A percentile compares a stretch with the other conserved stretches of the same genome.
phyloP scores from a whole-genome alignment of 495 filamentous ascomycete genomes.

The Penicillium atrosanguineum region DNA sequence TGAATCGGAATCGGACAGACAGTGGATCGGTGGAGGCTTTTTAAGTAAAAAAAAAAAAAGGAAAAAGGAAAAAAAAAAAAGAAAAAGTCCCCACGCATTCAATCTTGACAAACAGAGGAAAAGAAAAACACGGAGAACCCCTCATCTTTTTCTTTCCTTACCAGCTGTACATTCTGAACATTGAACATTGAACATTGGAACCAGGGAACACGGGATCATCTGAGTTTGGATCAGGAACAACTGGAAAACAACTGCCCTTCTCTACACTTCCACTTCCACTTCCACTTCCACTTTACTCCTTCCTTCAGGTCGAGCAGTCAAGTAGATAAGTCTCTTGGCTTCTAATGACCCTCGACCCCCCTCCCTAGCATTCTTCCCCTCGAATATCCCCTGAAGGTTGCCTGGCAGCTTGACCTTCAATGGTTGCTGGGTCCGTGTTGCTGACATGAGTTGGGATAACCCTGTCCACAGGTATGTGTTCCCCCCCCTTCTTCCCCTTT shows the following conservation, averaged over 20 bases:
- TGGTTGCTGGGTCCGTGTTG: slow-evolving; percentile 45
- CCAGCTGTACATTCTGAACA: not conserved
- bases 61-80: slow-evolving; percentile 14
- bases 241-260: not conserved
- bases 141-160: slow-evolving; percentile 2
- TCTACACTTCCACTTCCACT: not conserved
- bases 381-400: slow-evolving; percentile 30
- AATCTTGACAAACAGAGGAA: slow-evolving; percentile 42
- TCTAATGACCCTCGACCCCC: slow-evolving; percentile 15
- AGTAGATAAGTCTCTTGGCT: not conserved
- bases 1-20: not conserved
- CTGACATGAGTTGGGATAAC: slow-evolving; percentile 74
- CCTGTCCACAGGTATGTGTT: slow-evolving; percentile 64
- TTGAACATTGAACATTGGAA: not conserved
- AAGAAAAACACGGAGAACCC: slow-evolving; percentile 35
- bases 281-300: not conserved
- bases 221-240: not conserved
- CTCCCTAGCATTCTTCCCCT: slow-evolving; percentile 31
- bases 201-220: not conserved
- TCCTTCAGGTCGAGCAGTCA: not conserved
- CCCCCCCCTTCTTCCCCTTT: slow-evolving; percentile 17
- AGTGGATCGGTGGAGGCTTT: slow-evolving; percentile 33
- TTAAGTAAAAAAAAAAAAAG: slow-evolving; percentile 10
- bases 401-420: slow-evolving; percentile 40
- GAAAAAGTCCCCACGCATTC: slow-evolving; percentile 22